Evolutionary conservation across 371 early-diverging fungal genomes (phyloP), one percentile per base, ranked within the genome.

Genomic region (Nematocida sp.): DNA sequence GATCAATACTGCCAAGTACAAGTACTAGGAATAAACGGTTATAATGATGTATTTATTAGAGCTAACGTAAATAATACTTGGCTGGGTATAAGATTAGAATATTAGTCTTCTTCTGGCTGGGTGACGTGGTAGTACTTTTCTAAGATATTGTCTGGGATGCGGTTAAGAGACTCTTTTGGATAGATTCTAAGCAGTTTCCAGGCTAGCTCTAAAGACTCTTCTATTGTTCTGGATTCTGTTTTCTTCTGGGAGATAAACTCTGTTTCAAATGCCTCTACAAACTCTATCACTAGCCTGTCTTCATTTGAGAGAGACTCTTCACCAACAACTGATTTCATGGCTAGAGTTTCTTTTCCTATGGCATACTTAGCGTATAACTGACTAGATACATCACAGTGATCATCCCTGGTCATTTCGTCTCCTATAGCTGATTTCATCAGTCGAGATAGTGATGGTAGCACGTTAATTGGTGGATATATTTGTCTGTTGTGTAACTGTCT

Each of bases 281-380:
- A 99, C 84, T 96, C 96, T 45, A 99, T 86, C 31, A 91, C 88
- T 60, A 97, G 86, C 82, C 95, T 95, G 79, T 99, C 99, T 85
- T 97, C 98, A 63, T 89, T 89, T 80, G 90, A 91, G 79, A 99
- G 85, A 13, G 96, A 95, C 81, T 99, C 99, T 83, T 99, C 99
- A 82, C 99, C 99, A 52, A 99, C 96, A 46, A 99, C 99, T 55
- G 98, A 94, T 87, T 97, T 99, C 98, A 99, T 97, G 43, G 96
- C 91, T 25, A 92, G 91, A 2, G 98, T 97, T 83, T 99, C 99
- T 79, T 92, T 89, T 81, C 99, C 99, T 80, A 99, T 96, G 52
- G 99, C 99, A 82, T 99, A 99, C 85, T 96, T 99, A 78, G 99
- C 96, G 83, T 99, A 99, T 82, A 99, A 84, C 85, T 99, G 99